Evolutionary conservation across 306 rosid species (phyloP), one percentile per base, ranked within the genome.

Genomic region (Medicago arabica): DNA sequence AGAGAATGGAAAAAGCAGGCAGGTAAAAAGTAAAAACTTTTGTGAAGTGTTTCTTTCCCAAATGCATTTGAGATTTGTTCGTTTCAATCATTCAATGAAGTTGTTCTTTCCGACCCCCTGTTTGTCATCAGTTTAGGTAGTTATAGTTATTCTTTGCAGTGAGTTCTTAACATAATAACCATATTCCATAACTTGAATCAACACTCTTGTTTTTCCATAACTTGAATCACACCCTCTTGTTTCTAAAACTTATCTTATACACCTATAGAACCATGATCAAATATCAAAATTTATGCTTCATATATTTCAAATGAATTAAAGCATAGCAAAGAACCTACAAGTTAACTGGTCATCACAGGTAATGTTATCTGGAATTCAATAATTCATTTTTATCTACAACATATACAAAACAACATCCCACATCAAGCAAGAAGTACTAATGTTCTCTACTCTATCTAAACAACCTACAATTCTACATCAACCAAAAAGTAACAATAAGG

Each of bases 401-500:
- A 47, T 7, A n/a, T n/a, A 16, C 21, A 51, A 51, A 6, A 17
- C 58, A 47, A 51, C 21, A 3, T 58, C 8, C 16, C 7, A 21
- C 3, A 11, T 58, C 64, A 58, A 58, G 34, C 38, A 19, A 58
- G 36, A 58, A 58, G 16, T 58, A 57, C 21, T 23, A 23, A 58
- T 5, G 7, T 58, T 58, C 31, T 54, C 14, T 18, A 18, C 61
- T 17, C 25, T 54, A 9, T 54, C 25, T 15, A 19, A 54, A 54
- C 31, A 57, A 57, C 19, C 36, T 21, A 57, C 36, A 57, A 19
- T 57, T 19, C 63, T 57, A 21, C 63, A 57, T 57, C 64, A 21
- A 58, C 64, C 64, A 16, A 23, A 11, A 13, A 21, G 64, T 58
- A 58, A 58, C 64, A 79, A 34, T 5, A 34, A 34, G 38, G 38